These are phyloP conservation scores for Didymella keratinophila DNA, from an alignment of 2,329 filamentous ascomycete genomes.

Conservation along the genomic window DNA sequence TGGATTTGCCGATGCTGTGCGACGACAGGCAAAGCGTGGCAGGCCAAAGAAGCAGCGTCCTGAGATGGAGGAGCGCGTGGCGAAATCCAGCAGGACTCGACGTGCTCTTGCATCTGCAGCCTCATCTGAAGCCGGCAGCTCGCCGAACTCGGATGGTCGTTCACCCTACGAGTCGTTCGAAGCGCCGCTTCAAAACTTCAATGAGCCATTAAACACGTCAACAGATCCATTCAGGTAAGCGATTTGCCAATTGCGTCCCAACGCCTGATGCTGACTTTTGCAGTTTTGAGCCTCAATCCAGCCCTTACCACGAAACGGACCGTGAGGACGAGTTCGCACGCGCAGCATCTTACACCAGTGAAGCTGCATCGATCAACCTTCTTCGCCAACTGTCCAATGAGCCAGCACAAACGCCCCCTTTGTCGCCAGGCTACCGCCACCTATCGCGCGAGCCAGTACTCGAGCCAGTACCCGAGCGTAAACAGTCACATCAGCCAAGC, in stretches of 20 bases:
- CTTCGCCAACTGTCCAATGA: slow-evolving; percentile 48
- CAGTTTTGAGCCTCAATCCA: slow-evolving; percentile 45
- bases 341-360: slow-evolving; percentile 38
- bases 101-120: slow-evolving; percentile 44
- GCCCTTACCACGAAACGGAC: slow-evolving; percentile 37
- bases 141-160: slow-evolving; percentile 42
- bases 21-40: slow-evolving; percentile 72
- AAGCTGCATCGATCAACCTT: slow-evolving; percentile 44
- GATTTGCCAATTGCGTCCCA: no score
- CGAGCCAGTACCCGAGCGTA: slow-evolving; percentile 29
- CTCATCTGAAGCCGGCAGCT: slow-evolving; percentile 46
- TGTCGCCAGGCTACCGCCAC: slow-evolving; percentile 45
- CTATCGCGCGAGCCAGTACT: slow-evolving; percentile 36
- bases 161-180: slow-evolving; percentile 42
- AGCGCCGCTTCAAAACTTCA: slow-evolving; percentile 40
- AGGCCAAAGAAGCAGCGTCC: slow-evolving; percentile 69
- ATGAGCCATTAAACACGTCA: slow-evolving; percentile 38
- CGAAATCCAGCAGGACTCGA: slow-evolving; percentile 65
- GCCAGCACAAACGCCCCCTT: slow-evolving; percentile 46
- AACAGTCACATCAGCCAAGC: slow-evolving; percentile 30
- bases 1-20: slow-evolving; percentile 82
- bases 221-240: slow-evolving; percentile 46
- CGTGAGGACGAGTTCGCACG: slow-evolving; percentile 36
- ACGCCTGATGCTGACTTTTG: slow-evolving; percentile 25
- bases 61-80: slow-evolving; percentile 64